Evolutionary conservation across 768 basidiomycete species (phyloP).

Genomic region (Serendipita sp.): DNA sequence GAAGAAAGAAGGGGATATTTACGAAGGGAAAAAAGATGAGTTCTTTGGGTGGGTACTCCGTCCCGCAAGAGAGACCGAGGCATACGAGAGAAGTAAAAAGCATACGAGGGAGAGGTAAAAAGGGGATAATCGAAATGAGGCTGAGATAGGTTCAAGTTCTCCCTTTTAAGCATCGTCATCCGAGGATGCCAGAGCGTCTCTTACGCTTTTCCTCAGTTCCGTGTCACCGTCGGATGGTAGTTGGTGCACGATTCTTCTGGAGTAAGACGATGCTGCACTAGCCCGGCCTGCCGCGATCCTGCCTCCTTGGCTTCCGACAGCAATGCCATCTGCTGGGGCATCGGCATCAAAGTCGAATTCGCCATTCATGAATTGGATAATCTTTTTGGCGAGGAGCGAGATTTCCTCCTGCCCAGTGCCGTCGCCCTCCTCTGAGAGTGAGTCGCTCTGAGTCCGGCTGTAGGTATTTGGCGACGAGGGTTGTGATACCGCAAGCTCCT

Average conservation of each 20-base stretch:
- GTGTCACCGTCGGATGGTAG: constrained; percentile 20
- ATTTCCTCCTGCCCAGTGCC: constrained; percentile 79
- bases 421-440: constrained; percentile 65
- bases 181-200: constrained; percentile 46
- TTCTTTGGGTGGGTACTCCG: too few relatives aligned
- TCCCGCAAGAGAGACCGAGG: too few relatives aligned
- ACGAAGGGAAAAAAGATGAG: too few relatives aligned
- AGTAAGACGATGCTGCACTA: constrained; percentile 38
- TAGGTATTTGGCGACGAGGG: constrained; percentile 53
- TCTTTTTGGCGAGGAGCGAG: constrained; percentile 65
- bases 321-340: constrained; percentile 32
- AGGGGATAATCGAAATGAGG: neutral
- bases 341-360: constrained; percentile 25
- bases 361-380: constrained; percentile 73
- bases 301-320: constrained; percentile 24
- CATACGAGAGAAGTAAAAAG: neutral
- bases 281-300: constrained; percentile 52
- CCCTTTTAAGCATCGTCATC: neutral
- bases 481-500: constrained; percentile 59
- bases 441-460: constrained; percentile 47
- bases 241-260: constrained; percentile 45
- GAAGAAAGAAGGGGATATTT: too few relatives aligned
- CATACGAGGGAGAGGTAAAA: neutral
- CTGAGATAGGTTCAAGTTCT: neutral
- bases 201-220: constrained; percentile 59